A percentile compares a stretch with the other conserved stretches of the same genome.
These are phyloP conservation scores for Saitozyma sp. DNA, from an alignment of 768 basidiomycete genomes.

Conservation along the genomic window DNA sequence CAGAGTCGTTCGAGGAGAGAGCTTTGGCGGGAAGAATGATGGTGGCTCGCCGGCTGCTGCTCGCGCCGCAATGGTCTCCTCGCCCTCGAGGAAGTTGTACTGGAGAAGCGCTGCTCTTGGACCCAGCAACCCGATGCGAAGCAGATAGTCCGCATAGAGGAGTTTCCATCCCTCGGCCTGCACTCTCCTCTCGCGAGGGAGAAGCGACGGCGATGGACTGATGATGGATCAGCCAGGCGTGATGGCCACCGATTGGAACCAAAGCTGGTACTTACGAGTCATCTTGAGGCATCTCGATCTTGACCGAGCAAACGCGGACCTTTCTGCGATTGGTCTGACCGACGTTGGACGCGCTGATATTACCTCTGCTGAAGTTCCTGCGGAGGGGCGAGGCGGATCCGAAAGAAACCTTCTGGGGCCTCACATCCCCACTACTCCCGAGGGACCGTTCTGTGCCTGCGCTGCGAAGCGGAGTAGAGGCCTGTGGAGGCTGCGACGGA, in stretches of 20 bases:
- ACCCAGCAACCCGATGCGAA: constrained; percentile 33
- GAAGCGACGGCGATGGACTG: constrained; percentile 25
- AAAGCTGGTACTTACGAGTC: constrained; percentile 12
- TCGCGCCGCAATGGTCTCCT: background rate
- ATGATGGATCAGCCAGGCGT: constrained; percentile 1
- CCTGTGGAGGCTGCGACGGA: background rate
- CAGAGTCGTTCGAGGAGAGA: too few species aligned
- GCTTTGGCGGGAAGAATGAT: too few species aligned
- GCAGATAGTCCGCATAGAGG: constrained; percentile 46
- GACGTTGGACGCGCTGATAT: constrained; percentile 9
- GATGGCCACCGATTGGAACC: background rate
- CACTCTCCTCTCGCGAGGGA: constrained; percentile 17
- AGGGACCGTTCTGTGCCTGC: background rate
- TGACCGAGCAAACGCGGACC: constrained; percentile 18
- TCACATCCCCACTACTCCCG: background rate
- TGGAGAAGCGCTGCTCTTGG: constrained; percentile 26
- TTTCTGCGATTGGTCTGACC: constrained; percentile 9
- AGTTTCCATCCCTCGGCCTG: constrained; percentile 35
- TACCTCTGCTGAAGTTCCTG: constrained; percentile 6
- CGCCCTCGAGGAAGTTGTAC: constrained; percentile 14
- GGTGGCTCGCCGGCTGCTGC: constrained; percentile 11
- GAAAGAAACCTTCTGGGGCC: constrained; percentile 5
- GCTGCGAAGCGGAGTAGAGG: too few species aligned
- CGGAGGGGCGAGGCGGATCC: constrained; percentile 5
- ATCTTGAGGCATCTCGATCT: constrained; percentile 24